A percentile compares a stretch with the other conserved stretches of the same genome.
phyloP scores from a whole-genome alignment of 2,329 filamentous ascomycete genomes.

The Stachybotrys chartarum region DNA sequence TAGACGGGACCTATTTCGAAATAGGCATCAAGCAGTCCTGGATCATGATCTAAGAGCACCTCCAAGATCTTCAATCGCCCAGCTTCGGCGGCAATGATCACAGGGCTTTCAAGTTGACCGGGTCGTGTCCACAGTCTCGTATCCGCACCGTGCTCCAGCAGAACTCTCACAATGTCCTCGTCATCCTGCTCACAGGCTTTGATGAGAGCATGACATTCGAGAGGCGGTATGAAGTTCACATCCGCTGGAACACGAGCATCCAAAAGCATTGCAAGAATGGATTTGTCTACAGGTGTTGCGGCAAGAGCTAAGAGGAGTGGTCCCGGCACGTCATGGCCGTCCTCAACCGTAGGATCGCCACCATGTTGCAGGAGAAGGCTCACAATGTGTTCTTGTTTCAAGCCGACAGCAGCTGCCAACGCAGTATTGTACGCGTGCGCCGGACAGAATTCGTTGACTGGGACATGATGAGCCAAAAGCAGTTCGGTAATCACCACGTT shows the following conservation, averaged over 20 bases:
- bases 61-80: slow-evolving; percentile 9
- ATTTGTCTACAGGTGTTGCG: neutral
- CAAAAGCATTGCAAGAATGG: slow-evolving; percentile 8
- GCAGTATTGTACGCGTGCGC: slow-evolving; percentile 6
- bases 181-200: slow-evolving; percentile 3
- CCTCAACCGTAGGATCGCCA: slow-evolving; percentile 14
- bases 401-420: slow-evolving; percentile 9
- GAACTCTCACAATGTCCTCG: slow-evolving; percentile 6
- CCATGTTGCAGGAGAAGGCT: slow-evolving; percentile 12
- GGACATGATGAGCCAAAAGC: slow-evolving; percentile 6
- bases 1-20: slow-evolving; percentile 4
- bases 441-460: slow-evolving; percentile 6
- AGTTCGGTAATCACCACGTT: slow-evolving; percentile 7
- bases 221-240: slow-evolving; percentile 7
- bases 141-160: slow-evolving; percentile 13
- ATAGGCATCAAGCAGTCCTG: slow-evolving; percentile 10
- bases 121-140: slow-evolving; percentile 6
- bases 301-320: slow-evolving; percentile 7
- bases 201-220: slow-evolving; percentile 5
- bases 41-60: slow-evolving; percentile 11
- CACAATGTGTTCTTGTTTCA: slow-evolving; percentile 8
- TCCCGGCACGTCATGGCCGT: slow-evolving; percentile 8
- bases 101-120: slow-evolving; percentile 3
- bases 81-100: slow-evolving; percentile 9
- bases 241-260: slow-evolving; percentile 7